phyloP scores from a whole-genome alignment of 2,329 filamentous ascomycete species.

The Cercospora sesami region DNA sequence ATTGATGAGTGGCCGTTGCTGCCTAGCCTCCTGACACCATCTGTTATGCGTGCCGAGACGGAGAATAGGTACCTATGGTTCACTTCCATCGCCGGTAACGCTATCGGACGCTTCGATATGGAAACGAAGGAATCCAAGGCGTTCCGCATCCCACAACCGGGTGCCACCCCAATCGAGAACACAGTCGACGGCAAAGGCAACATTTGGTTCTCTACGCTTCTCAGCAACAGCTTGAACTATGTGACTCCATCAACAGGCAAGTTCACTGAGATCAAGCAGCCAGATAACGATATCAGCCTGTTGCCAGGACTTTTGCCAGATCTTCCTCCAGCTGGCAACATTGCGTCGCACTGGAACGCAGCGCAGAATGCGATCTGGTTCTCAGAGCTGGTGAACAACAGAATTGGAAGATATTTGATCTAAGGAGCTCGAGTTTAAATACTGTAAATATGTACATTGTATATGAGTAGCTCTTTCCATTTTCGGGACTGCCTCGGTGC shows the following conservation, averaged over 20 bases:
- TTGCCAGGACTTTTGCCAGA: slow-evolving; percentile 21
- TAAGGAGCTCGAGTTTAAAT: not conserved
- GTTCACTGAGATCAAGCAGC: slow-evolving; percentile 25
- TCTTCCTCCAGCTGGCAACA: slow-evolving; percentile 25
- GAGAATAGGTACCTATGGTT: slow-evolving; percentile 29
- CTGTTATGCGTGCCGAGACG: slow-evolving; percentile 25
- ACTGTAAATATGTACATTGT: not conserved
- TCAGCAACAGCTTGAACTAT: slow-evolving; percentile 27
- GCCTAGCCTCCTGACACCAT: slow-evolving; percentile 20
- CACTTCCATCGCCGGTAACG: slow-evolving; percentile 27
- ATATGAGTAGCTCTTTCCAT: not conserved
- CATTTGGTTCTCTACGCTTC: slow-evolving; percentile 27
- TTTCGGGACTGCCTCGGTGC: not conserved
- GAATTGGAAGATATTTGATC: slow-evolving; percentile 24
- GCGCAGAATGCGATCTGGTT: slow-evolving; percentile 27
- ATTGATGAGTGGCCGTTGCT: slow-evolving; percentile 28
- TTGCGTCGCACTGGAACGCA: slow-evolving; percentile 26
- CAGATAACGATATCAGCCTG: slow-evolving; percentile 16
- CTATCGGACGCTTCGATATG: slow-evolving; percentile 30
- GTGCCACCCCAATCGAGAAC: slow-evolving; percentile 25
- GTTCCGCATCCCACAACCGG: slow-evolving; percentile 23
- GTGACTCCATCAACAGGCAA: slow-evolving; percentile 24
- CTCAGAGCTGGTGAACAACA: slow-evolving; percentile 25
- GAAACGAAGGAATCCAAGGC: slow-evolving; percentile 21
- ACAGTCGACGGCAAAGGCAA: slow-evolving; percentile 27